Evolutionary conservation across 1,139 yeast genomes (phyloP).

Genomic region (Tardiomyces depauwii): DNA sequence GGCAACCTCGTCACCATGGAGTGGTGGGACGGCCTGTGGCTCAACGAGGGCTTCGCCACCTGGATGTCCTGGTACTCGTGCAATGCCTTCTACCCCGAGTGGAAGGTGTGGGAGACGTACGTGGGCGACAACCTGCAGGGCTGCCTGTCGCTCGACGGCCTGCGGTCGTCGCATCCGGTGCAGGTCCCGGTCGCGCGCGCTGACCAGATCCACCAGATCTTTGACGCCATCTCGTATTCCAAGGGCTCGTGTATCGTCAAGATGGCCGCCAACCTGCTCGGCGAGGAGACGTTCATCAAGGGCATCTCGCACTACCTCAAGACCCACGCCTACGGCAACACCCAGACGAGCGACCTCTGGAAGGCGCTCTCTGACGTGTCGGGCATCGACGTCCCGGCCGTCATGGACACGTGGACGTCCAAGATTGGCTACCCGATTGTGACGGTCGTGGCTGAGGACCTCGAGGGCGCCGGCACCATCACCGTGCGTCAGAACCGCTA

Average conservation of each 20-base stretch:
- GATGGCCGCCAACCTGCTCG: conserved; percentile 69
- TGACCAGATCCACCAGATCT: conserved; percentile 76
- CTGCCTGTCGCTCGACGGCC: conserved; percentile 60
- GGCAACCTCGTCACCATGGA: conserved; percentile 89
- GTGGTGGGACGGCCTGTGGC: conserved; percentile 93
- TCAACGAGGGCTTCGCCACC: conserved; percentile 87
- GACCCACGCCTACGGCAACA: conserved; percentile 63
- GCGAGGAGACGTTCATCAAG: conserved; percentile 60
- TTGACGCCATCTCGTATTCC: conserved; percentile 74
- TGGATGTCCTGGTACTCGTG: conserved; percentile 82
- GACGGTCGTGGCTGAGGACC: conserved; percentile 38
- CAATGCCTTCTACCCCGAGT: conserved; percentile 68
- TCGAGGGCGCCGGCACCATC: conserved; percentile 25
- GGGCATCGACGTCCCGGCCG: conserved; percentile 58
- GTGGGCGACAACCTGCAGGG: conserved; percentile 59
- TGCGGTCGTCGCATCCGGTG: conserved; percentile 76
- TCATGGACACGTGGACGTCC: conserved; percentile 77
- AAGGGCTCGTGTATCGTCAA: conserved; percentile 73
- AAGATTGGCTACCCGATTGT: conserved; percentile 80
- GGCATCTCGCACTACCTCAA: conserved; percentile 70
- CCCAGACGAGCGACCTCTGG: conserved; percentile 76
- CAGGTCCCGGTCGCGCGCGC: conserved; percentile 77
- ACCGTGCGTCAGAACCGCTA: conserved; percentile 64
- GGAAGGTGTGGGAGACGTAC: conserved; percentile 74
- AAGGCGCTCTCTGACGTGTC: conserved; percentile 58